phyloP scores from a whole-genome alignment of 2,329 filamentous ascomycete genomes.

The Diaporthe amygdali region DNA sequence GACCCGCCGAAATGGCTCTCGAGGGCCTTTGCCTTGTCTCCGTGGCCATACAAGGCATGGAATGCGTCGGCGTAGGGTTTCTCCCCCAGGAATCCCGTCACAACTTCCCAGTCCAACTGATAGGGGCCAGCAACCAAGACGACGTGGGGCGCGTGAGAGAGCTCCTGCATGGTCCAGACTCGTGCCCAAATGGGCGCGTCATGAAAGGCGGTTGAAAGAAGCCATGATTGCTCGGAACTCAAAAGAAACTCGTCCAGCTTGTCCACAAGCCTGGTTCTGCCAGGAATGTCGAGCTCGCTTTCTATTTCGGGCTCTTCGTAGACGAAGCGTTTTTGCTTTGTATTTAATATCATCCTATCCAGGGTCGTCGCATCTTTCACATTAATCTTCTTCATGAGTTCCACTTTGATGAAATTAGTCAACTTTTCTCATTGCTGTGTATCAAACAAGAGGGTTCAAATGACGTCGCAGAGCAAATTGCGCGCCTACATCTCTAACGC shows the following conservation, averaged over 20 bases:
- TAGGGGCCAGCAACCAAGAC: neutral
- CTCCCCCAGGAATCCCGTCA: constrained; percentile 17
- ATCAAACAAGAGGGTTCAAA: too few species aligned
- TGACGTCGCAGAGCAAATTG: too few species aligned
- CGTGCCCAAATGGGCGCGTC: constrained; percentile 13
- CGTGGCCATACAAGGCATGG: constrained; percentile 13
- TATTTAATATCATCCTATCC: too few species aligned
- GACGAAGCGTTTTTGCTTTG: too few species aligned
- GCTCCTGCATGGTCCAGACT: constrained; percentile 29
- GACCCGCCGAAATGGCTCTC: neutral
- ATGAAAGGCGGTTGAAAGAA: neutral
- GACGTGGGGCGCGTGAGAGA: constrained; percentile 22
- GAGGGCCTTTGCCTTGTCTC: neutral
- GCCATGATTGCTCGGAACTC: neutral
- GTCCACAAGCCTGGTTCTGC: too few species aligned
- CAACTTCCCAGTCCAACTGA: constrained; percentile 22
- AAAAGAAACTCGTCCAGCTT: too few species aligned
- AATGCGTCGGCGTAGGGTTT: constrained; percentile 19
- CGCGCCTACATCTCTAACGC: too few species aligned
- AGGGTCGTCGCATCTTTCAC: neutral
- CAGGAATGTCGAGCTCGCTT: too few species aligned
- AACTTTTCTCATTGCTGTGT: too few species aligned
- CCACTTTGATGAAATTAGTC: too few species aligned
- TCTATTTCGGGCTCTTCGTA: too few species aligned
- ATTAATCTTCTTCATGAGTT: neutral